Percentiles rank a stretch among this genome's conserved stretches.
These are phyloP conservation scores for Kurtzmaniella natalensis DNA, from an alignment of 1,139 yeast species.

Conservation along the genomic window DNA sequence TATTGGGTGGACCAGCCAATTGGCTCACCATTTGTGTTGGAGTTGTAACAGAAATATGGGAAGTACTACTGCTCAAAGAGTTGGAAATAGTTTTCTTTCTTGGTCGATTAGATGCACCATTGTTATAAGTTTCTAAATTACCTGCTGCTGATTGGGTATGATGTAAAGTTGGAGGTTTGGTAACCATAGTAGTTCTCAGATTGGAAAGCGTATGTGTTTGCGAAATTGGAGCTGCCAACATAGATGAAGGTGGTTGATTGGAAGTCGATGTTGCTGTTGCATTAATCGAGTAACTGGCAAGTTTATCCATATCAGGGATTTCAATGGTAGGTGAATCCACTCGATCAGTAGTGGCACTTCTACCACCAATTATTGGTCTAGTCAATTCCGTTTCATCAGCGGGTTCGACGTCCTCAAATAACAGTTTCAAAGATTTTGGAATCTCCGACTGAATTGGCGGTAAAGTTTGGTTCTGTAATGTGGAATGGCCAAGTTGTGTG, in stretches of 20 bases:
- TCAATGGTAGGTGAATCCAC: constrained; percentile 44
- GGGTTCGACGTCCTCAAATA: constrained; percentile 49
- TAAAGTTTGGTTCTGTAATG: background rate
- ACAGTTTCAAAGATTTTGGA: constrained; percentile 67
- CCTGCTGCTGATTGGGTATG: constrained; percentile 50
- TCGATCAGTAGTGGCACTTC: constrained; percentile 14
- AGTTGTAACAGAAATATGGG: constrained; percentile 7
- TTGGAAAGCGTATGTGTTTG: constrained; percentile 11
- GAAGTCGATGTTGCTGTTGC: constrained; percentile 7
- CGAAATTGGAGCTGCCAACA: constrained; percentile 11
- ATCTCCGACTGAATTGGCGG: constrained; percentile 31
- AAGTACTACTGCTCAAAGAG: constrained; percentile 19
- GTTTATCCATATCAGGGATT: constrained; percentile 42
- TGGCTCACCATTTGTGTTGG: constrained; percentile 6
- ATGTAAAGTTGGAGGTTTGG: constrained; percentile 46
- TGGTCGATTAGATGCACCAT: constrained; percentile 22
- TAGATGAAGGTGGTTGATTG: constrained; percentile 11
- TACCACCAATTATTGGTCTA: constrained; percentile 10
- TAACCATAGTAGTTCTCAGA: constrained; percentile 27
- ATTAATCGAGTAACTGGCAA: constrained; percentile 21
- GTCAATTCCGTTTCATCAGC: constrained; percentile 13
- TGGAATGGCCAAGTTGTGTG: background rate
- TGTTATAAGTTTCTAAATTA: constrained; percentile 32
- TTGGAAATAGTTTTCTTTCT: constrained; percentile 41
- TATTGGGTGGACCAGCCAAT: constrained; percentile 7